These are phyloP conservation scores for Eleusine indica DNA, from an alignment of 176 grass and related monocot species.

Conservation along the genomic window DNA sequence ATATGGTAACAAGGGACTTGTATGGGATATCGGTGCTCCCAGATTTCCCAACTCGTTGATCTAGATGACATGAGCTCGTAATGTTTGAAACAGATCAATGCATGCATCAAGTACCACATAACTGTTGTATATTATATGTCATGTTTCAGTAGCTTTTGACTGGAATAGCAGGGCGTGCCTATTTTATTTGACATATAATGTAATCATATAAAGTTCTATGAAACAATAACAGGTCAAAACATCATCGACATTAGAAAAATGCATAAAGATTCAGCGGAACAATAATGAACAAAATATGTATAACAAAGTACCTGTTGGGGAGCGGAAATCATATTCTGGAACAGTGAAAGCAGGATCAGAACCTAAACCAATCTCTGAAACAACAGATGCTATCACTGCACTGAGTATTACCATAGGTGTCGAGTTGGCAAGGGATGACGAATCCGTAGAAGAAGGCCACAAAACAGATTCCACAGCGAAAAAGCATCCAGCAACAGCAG, in stretches of 20 bases:
- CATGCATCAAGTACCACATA: not conserved
- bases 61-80: conserved; percentile 5
- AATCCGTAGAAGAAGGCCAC: conserved; percentile 74
- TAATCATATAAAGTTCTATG: conserved; percentile 8
- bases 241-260: conserved; percentile 6
- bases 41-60: not conserved
- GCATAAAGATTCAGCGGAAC: conserved; percentile 3
- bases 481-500: conserved; percentile 94
- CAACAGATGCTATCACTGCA: conserved; percentile 89
- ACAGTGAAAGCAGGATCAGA: conserved; percentile 88
- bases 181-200: conserved; percentile 18
- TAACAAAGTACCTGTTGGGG: conserved; percentile 71
- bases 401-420: conserved; percentile 96
- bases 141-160: conserved; percentile 1
- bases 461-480: conserved; percentile 95
- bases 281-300: conserved; percentile 29
- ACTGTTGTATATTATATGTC: not conserved
- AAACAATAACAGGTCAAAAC: conserved; percentile 8
- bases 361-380: conserved; percentile 90
- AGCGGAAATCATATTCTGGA: conserved; percentile 91
- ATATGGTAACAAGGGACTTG: not conserved
- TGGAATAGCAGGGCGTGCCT: not conserved
- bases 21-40: not conserved
- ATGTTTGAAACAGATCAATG: conserved; percentile 1
- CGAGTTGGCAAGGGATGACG: conserved; percentile 76